Evolutionary conservation across 2,329 filamentous ascomycete species (phyloP).

Genomic region (Arthrobotrys entomopaga): DNA sequence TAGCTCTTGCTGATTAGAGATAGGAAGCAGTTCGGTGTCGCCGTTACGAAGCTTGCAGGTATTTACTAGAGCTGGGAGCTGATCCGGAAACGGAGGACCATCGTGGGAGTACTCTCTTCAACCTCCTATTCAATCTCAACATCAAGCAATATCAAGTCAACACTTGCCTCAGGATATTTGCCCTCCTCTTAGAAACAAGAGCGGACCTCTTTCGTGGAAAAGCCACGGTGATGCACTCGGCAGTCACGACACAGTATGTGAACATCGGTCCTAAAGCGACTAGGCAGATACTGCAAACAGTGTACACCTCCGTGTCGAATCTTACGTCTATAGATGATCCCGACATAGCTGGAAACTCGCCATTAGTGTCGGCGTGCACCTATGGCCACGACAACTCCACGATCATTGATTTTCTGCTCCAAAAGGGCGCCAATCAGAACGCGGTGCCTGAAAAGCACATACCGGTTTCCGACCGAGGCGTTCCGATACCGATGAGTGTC

Average conservation of each 20-base stretch:
- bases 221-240: constrained; percentile 48
- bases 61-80: constrained; percentile 37
- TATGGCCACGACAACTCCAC: constrained; percentile 45
- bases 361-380: constrained; percentile 41
- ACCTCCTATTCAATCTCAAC: constrained; percentile 47
- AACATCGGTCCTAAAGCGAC: constrained; percentile 27
- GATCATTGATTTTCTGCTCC: constrained; percentile 36
- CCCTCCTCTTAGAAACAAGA: constrained; percentile 34
- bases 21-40: constrained; percentile 52
- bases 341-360: constrained; percentile 38
- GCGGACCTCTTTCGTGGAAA: constrained; percentile 48
- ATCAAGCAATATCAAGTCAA: constrained; percentile 44
- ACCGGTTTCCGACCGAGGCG: not conserved
- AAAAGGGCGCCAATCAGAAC: constrained; percentile 19
- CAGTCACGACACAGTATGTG: constrained; percentile 41
- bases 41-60: constrained; percentile 40
- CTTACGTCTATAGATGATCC: constrained; percentile 47
- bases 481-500: constrained; percentile 9
- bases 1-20: not conserved
- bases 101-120: constrained; percentile 48
- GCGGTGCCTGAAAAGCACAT: constrained; percentile 19
- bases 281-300: constrained; percentile 23
- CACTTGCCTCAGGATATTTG: constrained; percentile 49
- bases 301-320: constrained; percentile 40
- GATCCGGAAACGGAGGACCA: constrained; percentile 49